Evolutionary conservation across 495 filamentous ascomycete genomes (phyloP).

Genomic region (Neurospora africana): DNA sequence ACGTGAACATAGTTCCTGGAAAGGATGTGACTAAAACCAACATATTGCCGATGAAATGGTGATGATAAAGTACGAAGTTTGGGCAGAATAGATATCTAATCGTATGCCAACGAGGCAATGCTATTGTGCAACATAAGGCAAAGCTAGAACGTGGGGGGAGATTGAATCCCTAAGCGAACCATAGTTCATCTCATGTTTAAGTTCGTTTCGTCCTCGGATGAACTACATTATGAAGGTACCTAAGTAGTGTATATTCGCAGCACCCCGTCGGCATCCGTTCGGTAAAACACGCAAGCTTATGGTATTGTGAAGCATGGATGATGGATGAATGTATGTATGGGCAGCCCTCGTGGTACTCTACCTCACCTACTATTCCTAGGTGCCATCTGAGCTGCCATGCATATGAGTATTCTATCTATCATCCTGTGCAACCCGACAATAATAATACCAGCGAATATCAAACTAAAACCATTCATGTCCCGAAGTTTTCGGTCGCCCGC

Average conservation of each 20-base stretch:
- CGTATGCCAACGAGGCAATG: too few relatives aligned
- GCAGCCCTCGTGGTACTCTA: background rate
- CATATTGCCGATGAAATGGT: too few relatives aligned
- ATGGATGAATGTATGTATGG: background rate
- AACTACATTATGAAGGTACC: background rate
- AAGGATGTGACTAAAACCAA: too few relatives aligned
- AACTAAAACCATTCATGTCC: background rate
- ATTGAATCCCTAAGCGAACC: background rate
- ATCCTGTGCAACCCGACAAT: background rate
- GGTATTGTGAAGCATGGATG: background rate
- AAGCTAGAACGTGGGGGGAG: background rate
- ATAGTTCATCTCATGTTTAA: background rate
- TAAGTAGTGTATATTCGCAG: background rate
- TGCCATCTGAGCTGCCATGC: background rate
- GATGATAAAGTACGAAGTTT: too few relatives aligned
- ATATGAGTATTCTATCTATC: background rate
- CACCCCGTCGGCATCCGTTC: background rate
- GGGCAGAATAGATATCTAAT: too few relatives aligned
- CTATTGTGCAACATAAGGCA: background rate
- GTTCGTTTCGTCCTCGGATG: background rate
- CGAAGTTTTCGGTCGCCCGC: background rate
- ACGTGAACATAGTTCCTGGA: too few relatives aligned
- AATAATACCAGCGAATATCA: background rate
- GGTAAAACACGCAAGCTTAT: background rate
- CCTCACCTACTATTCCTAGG: background rate